A percentile compares a stretch with the other conserved stretches of the same genome.
These are phyloP conservation scores for Syzygium syzygioides DNA, from an alignment of 441 rosid genomes.

Conservation along the genomic window DNA sequence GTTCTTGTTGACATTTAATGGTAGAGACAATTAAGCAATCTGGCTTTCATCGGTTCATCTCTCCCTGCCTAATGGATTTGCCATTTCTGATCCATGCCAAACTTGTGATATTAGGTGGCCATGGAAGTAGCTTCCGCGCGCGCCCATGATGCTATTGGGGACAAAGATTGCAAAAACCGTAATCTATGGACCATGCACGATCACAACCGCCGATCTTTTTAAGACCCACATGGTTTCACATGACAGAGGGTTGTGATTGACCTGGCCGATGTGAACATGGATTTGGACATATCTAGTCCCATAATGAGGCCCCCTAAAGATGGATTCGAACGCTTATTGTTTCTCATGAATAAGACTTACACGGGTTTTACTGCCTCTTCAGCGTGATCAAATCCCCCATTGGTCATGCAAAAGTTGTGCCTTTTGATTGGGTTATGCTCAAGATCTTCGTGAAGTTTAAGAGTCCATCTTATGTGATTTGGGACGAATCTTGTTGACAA, in stretches of 20 bases:
- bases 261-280: background rate
- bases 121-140: background rate
- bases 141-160: background rate
- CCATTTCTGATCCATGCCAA: background rate
- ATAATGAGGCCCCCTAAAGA: background rate
- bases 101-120: background rate
- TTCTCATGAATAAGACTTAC: background rate
- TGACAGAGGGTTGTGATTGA: background rate
- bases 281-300: no score
- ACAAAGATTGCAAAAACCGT: background rate
- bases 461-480: background rate
- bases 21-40: background rate
- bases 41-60: background rate
- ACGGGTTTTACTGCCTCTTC: background rate
- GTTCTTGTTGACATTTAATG: background rate
- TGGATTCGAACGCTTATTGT: background rate
- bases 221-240: background rate
- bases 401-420: background rate
- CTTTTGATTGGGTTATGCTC: background rate
- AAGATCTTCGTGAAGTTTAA: background rate
- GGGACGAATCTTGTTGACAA: background rate
- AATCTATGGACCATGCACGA: background rate
- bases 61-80: background rate
- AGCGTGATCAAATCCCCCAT: background rate
- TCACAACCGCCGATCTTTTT: background rate